phyloP scores from a whole-genome alignment of 768 basidiomycete species.

The Auriscalpium orientale region DNA sequence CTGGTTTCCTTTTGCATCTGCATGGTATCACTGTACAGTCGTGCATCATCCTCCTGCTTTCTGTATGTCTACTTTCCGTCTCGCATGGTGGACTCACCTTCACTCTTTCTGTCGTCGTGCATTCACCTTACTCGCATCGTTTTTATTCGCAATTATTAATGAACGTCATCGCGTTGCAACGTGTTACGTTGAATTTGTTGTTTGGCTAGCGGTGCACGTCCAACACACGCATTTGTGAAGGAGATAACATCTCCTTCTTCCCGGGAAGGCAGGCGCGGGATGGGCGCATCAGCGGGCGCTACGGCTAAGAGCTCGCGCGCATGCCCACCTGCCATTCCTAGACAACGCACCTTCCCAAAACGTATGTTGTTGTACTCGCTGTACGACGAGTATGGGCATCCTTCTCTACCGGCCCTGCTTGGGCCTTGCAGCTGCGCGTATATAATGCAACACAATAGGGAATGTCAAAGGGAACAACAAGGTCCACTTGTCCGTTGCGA shows the following conservation, averaged over 20 bases:
- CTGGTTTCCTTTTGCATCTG: not conserved
- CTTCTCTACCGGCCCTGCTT: not conserved
- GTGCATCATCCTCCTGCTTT: not conserved
- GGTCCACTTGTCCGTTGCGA: not conserved
- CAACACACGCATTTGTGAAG: not conserved
- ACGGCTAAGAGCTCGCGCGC: not conserved
- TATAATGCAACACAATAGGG: conserved; percentile 11
- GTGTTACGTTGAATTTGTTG: not conserved
- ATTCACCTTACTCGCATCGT: not conserved
- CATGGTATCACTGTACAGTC: not conserved
- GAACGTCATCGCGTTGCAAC: not conserved
- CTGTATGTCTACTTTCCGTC: not conserved
- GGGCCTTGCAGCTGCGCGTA: not conserved
- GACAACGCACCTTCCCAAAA: not conserved
- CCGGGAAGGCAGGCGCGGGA: not conserved
- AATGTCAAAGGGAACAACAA: conserved; percentile 8
- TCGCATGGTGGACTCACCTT: not conserved
- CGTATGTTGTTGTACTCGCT: not conserved
- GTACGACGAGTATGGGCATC: not conserved
- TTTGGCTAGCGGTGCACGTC: not conserved
- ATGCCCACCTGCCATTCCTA: not conserved
- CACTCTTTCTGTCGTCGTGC: not conserved
- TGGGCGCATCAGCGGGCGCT: not conserved
- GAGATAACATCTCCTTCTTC: not conserved
- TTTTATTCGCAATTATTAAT: not conserved